These are phyloP conservation scores for Lepidium aucheri DNA, from an alignment of 345 rosid genomes.

Conservation along the genomic window DNA sequence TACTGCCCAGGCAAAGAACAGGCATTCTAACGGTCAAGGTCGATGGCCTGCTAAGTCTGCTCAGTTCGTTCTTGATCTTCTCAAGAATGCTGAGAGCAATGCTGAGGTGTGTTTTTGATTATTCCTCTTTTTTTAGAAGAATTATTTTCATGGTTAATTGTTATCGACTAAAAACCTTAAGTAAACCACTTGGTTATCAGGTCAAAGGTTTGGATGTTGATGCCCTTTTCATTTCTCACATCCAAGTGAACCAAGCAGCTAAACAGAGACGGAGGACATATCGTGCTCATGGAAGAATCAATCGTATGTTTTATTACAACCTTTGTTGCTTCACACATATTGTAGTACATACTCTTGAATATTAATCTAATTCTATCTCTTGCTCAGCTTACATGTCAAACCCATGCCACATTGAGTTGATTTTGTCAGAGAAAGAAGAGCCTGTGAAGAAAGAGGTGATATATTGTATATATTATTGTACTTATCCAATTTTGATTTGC, in stretches of 20 bases:
- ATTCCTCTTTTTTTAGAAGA: too few relatives aligned
- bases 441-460: conserved; percentile 90
- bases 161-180: background rate
- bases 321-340: background rate
- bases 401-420: conserved; percentile 93
- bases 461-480: background rate
- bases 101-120: conserved; percentile 61
- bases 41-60: conserved; percentile 97
- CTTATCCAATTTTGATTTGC: background rate
- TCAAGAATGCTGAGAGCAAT: conserved; percentile 95
- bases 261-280: conserved; percentile 93
- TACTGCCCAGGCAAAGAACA: conserved; percentile 98
- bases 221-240: conserved; percentile 69
- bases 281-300: conserved; percentile 95
- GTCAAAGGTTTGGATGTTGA: conserved; percentile 97
- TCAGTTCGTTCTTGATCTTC: conserved; percentile 75
- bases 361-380: background rate
- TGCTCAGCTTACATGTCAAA: conserved; percentile 90
- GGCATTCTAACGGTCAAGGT: conserved; percentile 96
- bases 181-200: conserved; percentile 23
- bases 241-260: conserved; percentile 95
- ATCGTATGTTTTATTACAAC: conserved; percentile 43
- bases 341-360: background rate
- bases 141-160: background rate
- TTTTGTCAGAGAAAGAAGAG: conserved; percentile 88